Evolutionary conservation across 2,329 filamentous ascomycete genomes (phyloP).

Genomic region (Trichoderma harzianum): DNA sequence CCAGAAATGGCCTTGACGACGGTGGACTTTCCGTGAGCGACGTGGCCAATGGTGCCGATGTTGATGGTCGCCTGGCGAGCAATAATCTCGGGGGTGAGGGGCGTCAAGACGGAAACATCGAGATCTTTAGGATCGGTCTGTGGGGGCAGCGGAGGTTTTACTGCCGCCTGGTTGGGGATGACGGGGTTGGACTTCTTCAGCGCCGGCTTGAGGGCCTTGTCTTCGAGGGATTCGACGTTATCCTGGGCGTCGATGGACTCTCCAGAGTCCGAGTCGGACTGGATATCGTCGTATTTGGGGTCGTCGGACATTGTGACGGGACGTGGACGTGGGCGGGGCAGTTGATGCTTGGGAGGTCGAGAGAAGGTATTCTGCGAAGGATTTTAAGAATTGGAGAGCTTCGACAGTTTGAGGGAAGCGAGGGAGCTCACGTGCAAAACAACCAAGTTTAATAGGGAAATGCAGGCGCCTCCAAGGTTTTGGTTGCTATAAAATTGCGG

Average conservation of each 20-base stretch:
- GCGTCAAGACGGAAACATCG: constrained; percentile 74
- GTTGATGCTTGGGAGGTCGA: background rate
- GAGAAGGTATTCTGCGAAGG: background rate
- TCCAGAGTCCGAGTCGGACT: constrained; percentile 65
- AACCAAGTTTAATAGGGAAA: background rate
- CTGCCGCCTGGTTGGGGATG: constrained; percentile 54
- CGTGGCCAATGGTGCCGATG: constrained; percentile 96
- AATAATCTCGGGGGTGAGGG: constrained; percentile 94
- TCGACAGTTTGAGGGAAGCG: background rate
- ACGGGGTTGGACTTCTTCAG: constrained; percentile 69
- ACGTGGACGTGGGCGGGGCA: constrained; percentile 22
- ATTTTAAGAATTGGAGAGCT: background rate
- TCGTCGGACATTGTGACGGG: constrained; percentile 44
- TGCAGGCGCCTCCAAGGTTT: constrained; percentile 12
- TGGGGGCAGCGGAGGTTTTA: constrained; percentile 61
- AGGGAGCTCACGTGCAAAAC: background rate
- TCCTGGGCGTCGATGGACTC: constrained; percentile 62
- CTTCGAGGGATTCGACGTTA: constrained; percentile 55
- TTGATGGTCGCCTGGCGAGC: constrained; percentile 98
- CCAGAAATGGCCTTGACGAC: constrained; percentile 99
- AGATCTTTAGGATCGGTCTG: constrained; percentile 91
- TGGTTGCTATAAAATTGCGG: constrained; percentile 24
- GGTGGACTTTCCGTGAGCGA: constrained; percentile 98
- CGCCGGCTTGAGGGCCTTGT: constrained; percentile 75
- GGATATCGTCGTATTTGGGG: constrained; percentile 66